phyloP scores from a whole-genome alignment of 805 yeast species.

The Yamadazyma ubonensis region DNA sequence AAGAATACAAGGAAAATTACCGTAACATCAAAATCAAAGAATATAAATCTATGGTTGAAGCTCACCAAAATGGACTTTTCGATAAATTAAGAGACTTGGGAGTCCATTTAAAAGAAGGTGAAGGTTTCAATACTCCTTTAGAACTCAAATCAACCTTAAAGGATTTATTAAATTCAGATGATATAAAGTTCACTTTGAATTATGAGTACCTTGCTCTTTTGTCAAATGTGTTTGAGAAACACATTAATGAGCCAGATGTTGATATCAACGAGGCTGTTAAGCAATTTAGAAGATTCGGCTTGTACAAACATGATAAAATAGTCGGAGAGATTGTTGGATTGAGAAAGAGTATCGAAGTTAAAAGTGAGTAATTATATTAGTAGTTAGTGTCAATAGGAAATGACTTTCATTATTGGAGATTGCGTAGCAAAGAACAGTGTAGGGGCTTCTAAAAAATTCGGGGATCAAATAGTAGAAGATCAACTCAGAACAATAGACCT shows the following conservation, averaged over 20 bases:
- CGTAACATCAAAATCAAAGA: conserved; percentile 61
- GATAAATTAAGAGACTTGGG: conserved; percentile 59
- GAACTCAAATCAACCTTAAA: conserved; percentile 32
- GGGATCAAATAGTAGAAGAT: too few species aligned
- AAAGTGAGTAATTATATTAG: neutral
- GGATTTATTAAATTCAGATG: conserved; percentile 20
- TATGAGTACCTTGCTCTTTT: conserved; percentile 55
- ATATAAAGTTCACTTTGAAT: conserved; percentile 48
- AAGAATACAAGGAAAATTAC: conserved; percentile 68
- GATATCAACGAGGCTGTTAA: conserved; percentile 48
- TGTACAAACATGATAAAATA: conserved; percentile 47
- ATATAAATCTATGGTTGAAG: conserved; percentile 74
- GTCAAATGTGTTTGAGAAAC: conserved; percentile 48
- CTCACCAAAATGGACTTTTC: conserved; percentile 72
- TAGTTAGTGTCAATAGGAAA: neutral
- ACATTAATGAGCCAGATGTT: conserved; percentile 36
- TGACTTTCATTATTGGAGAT: too few species aligned
- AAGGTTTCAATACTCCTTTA: conserved; percentile 72
- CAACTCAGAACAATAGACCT: too few species aligned
- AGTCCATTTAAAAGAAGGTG: conserved; percentile 65
- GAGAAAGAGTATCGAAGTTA: conserved; percentile 28
- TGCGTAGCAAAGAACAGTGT: too few species aligned
- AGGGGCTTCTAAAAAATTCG: too few species aligned
- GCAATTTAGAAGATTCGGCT: conserved; percentile 67
- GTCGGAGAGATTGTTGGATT: conserved; percentile 37